These are phyloP conservation scores for Chaetomiaceae sp. DNA, from an alignment of 2,329 filamentous ascomycete species.

Conservation along the genomic window DNA sequence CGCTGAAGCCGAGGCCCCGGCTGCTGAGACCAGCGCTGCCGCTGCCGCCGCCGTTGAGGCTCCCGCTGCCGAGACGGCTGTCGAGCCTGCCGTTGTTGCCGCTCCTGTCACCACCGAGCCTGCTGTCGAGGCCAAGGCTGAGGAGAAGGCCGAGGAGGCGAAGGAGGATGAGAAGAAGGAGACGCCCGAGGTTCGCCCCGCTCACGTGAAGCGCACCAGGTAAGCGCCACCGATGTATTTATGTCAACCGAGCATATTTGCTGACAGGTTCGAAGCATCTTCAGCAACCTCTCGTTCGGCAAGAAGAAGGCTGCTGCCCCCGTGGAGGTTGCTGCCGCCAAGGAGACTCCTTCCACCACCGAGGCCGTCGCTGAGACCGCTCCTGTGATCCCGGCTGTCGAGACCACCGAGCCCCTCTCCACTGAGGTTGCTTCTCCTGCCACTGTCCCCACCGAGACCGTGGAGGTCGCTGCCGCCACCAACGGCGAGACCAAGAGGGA, in stretches of 20 bases:
- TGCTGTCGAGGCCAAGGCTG: constrained; percentile 28
- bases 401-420: constrained; percentile 53
- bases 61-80: constrained; percentile 34
- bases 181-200: constrained; percentile 26
- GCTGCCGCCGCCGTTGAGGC: constrained; percentile 33
- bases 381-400: constrained; percentile 56
- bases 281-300: constrained; percentile 51
- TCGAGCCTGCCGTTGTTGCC: constrained; percentile 31
- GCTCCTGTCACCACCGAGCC: constrained; percentile 35
- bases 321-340: constrained; percentile 38
- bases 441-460: constrained; percentile 43
- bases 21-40: constrained; percentile 35
- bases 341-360: constrained; percentile 38
- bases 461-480: constrained; percentile 41
- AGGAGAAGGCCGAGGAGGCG: constrained; percentile 8
- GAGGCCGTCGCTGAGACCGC: constrained; percentile 47
- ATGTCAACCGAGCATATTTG: constrained; percentile 13
- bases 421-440: constrained; percentile 49
- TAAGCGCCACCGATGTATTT: too few species aligned
- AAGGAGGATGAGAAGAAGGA: constrained; percentile 15
- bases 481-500: constrained; percentile 58
- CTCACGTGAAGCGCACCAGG: constrained; percentile 51
- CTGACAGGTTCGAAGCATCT: constrained; percentile 41
- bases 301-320: constrained; percentile 54
- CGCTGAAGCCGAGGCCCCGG: constrained; percentile 34